These are phyloP conservation scores for Serendipita sp. DNA, from an alignment of 768 basidiomycete genomes.

Conservation along the genomic window DNA sequence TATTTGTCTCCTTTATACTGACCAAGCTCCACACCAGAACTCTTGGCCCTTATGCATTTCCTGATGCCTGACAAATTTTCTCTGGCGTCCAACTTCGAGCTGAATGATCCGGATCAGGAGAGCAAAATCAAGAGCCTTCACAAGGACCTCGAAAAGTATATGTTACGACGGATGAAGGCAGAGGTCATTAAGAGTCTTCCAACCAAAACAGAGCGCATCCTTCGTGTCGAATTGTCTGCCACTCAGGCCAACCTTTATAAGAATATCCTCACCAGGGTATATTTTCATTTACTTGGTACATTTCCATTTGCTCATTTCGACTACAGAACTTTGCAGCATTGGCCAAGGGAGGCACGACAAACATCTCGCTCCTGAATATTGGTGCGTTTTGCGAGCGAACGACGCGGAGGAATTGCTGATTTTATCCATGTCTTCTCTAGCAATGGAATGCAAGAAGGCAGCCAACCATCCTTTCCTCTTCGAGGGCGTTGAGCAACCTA, in stretches of 20 bases:
- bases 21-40: slow-evolving; percentile 39
- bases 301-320: neutral
- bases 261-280: slow-evolving; percentile 92
- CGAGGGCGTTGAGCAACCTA: slow-evolving; percentile 73
- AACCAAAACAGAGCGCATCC: slow-evolving; percentile 94
- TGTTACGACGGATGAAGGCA: slow-evolving; percentile 87
- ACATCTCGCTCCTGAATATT: slow-evolving; percentile 92
- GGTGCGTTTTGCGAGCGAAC: no score
- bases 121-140: slow-evolving; percentile 92
- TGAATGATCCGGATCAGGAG: slow-evolving; percentile 87
- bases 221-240: slow-evolving; percentile 93
- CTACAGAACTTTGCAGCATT: slow-evolving; percentile 81
- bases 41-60: slow-evolving; percentile 97
- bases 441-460: slow-evolving; percentile 98
- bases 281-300: slow-evolving; percentile 7
- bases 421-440: no score
- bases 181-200: slow-evolving; percentile 94
- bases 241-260: slow-evolving; percentile 98
- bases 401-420: no score
- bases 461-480: slow-evolving; percentile 97
- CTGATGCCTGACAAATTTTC: slow-evolving; percentile 97
- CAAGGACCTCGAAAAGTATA: slow-evolving; percentile 78
- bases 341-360: slow-evolving; percentile 63
- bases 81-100: slow-evolving; percentile 87
- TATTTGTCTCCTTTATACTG: neutral